Base-by-base conservation (phyloP, 1,139 yeast genomes). In the Blastobotrys elegans region DNA sequence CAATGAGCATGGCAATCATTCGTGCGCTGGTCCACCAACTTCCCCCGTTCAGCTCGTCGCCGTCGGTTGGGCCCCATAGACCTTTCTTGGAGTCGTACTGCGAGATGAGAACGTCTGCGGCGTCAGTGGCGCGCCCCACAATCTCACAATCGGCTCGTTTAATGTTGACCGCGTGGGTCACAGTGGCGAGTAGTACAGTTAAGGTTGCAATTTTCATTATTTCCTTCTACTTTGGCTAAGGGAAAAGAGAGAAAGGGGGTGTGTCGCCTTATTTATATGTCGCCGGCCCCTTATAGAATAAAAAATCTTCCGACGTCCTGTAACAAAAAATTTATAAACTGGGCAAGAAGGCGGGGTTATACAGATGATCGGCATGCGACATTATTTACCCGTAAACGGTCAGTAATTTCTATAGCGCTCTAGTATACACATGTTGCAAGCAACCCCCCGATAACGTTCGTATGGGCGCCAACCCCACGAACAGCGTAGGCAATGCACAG, bases 21-120 rank as follows among this genome's bases (percentile, higher is more conserved):
- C 32, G 35, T 27, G 50, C 47, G 13, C 40, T 40, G 17, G 43
- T 47, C 47, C 50, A 44, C 50, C 50, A 47, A 10, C 42, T 18
- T 5, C 42, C 44, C 8, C 43, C 43, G 11, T 34, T 32, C 2
- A 39, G 21, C 16, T 33, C 47, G 14, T 35, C 44, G 3, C 35
- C 35, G 22, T 30, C 30, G n/a, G 27, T 27, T 13, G 35, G 26
- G 16, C 46, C 46, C 50, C 50, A 43, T 17, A 47, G 13, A 6
- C 49, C 50, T 7, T 37, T 35, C n/a, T 21, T 18, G 11, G 36
- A 8, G 22, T 29, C 21, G 24, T 40, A 43, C 30, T 21, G 24
- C n/a, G 34, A 38, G 30, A 43, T 37, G 29, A 43, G 27, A 6
- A 40, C 44, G n/a, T 39, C 50, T 2, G 43, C 43, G 10, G 27